Base-by-base conservation (phyloP, 177 flowering plant species). In the Vitis hybrid region DNA sequence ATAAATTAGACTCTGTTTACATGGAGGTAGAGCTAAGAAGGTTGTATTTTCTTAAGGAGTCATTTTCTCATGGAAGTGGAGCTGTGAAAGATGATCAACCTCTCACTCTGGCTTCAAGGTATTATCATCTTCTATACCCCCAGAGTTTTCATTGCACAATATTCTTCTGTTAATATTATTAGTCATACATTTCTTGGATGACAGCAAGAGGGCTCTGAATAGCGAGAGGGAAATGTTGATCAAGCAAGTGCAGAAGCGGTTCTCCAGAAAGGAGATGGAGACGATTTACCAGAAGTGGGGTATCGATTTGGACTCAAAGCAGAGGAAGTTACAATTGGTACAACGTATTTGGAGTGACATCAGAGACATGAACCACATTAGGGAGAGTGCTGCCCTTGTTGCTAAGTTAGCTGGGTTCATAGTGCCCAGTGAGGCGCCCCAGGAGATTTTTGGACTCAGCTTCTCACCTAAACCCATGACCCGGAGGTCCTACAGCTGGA, bases 1-100 rank as follows among this genome's bases (percentile, higher is more conserved):
- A 96, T 60, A 88, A 87, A 12, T 79, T 91, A 1, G 99, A 96
- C 75, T 69, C 82, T 32, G 79, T 89, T 55, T 96, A 96, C 83
- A 75, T 92, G 83, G 97, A 92, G 75, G 97, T 96, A 1, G 99
- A 96, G 82, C 84, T 85, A 12, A 79, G 97, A 71, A 82, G 98
- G 67, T 72, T 93, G 71, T 78, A 86, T 30, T 93, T 86, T 70
- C 86, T 95, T 54, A 84, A 82, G 78, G 81, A 75, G 61, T 56
- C 74, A 24, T 75, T 75, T 51, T 77, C 79, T 30, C 75, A 52
- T 4, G 83, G 84, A 68, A 72, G 35, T 13, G 67, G 69, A 12
- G 56, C 58, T n/a, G 56, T 46, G 19, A 81, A 70, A 75, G 79
- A 72, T 66, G 76, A 80, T 63, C 72, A 70, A 24, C 49, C 64